phyloP scores from a whole-genome alignment of 148 eudicot species.

The Cornus kousa region DNA sequence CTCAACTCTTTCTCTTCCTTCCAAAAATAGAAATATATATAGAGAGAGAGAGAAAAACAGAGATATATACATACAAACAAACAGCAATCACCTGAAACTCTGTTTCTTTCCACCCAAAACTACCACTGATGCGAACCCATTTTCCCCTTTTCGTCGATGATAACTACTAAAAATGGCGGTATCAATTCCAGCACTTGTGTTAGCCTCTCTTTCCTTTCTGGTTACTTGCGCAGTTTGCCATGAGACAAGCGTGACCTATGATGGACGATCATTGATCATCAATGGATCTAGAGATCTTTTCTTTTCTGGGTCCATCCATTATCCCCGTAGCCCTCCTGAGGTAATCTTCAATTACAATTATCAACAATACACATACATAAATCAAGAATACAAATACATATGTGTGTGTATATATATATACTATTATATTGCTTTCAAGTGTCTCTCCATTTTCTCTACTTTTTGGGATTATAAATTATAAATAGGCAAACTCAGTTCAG shows the following conservation, averaged over 20 bases:
- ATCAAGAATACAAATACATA: too few species aligned
- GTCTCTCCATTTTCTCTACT: too few species aligned
- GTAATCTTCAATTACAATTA: constrained; percentile 13
- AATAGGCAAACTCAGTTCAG: too few species aligned
- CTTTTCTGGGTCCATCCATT: constrained; percentile 56
- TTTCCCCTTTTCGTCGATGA: background rate
- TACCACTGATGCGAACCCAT: too few species aligned
- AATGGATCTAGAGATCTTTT: constrained; percentile 40
- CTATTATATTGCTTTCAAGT: too few species aligned
- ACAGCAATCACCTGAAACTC: background rate
- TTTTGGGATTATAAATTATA: too few species aligned
- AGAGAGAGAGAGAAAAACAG: background rate
- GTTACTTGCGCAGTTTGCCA: background rate
- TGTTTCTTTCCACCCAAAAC: background rate
- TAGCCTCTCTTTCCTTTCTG: constrained; percentile 6
- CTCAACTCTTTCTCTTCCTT: background rate
- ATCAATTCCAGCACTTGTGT: background rate
- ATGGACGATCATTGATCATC: constrained; percentile 40
- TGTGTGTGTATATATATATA: too few species aligned
- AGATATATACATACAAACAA: background rate
- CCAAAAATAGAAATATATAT: background rate
- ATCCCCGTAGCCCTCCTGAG: constrained; percentile 42
- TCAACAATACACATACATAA: too few species aligned
- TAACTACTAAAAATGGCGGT: background rate
- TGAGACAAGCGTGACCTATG: constrained; percentile 31